Evolutionary conservation across 345 rosid genomes (phyloP).

Genomic region (Geranium brycei): DNA sequence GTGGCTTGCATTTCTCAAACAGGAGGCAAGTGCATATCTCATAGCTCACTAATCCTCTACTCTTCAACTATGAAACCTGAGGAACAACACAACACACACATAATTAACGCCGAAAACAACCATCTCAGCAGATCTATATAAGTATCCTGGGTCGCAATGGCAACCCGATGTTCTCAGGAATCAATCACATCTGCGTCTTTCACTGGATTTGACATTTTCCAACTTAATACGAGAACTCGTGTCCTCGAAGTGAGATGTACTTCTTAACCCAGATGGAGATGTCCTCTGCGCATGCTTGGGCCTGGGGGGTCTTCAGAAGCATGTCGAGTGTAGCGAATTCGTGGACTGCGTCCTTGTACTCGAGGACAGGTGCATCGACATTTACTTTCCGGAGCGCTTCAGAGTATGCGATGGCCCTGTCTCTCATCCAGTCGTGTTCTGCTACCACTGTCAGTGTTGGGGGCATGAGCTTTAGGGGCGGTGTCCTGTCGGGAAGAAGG

Average conservation of each 20-base stretch:
- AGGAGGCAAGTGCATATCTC: no score
- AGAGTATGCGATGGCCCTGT: constrained; percentile 84
- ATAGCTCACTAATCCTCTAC: constrained; percentile 11
- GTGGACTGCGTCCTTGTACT: constrained; percentile 88
- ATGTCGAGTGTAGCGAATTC: constrained; percentile 92
- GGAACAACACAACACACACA: constrained; percentile 1
- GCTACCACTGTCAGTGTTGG: constrained; percentile 90
- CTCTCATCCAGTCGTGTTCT: constrained; percentile 97
- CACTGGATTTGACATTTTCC: neutral
- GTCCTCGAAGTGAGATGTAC: constrained; percentile 68
- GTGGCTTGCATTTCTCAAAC: no score
- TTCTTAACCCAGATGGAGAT: constrained; percentile 89
- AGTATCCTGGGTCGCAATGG: neutral
- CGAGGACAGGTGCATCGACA: constrained; percentile 79
- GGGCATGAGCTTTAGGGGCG: constrained; percentile 78
- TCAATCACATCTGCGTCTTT: neutral
- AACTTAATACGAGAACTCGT: constrained; percentile 72
- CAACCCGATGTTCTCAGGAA: neutral
- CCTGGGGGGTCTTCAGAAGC: constrained; percentile 81
- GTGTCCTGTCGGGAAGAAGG: constrained; percentile 52
- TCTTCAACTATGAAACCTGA: constrained; percentile 5
- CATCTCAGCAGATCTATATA: no score
- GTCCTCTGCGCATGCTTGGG: constrained; percentile 88
- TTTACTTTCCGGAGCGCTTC: constrained; percentile 79
- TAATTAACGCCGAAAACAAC: no score